Conservation (phyloP, 768 basidiomycete genomes). For the Dioszegia aurantiaca region DNA sequence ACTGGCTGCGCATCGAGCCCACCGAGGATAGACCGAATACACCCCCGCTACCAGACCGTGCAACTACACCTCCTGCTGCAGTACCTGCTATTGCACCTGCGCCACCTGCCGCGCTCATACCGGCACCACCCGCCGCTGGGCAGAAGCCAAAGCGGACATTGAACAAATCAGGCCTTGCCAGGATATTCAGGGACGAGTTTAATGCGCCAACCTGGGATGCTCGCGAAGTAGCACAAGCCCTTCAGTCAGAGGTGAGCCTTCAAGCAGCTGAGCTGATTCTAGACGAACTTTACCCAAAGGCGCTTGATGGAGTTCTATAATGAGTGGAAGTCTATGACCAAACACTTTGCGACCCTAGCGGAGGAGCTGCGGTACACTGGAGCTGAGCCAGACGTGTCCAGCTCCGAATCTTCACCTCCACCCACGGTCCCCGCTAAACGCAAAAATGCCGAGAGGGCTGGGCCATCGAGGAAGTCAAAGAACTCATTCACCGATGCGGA, state of each 20-base stretch:
- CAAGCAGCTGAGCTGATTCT: neutral
- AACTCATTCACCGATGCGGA: slow-evolving; percentile 20
- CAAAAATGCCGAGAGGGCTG: neutral
- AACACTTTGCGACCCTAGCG: neutral
- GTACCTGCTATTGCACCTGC: neutral
- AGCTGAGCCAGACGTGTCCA: neutral
- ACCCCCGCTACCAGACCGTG: no score
- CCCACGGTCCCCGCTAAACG: neutral
- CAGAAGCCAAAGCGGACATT: neutral
- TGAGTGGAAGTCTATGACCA: neutral
- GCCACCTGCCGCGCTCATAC: neutral
- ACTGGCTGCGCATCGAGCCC: neutral
- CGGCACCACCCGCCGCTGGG: neutral
- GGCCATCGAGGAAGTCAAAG: neutral
- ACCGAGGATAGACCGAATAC: neutral
- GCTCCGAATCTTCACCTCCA: neutral
- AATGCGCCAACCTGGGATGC: neutral
- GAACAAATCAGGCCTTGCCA: neutral
- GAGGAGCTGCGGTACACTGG: neutral
- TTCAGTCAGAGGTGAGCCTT: neutral
- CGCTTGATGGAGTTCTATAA: neutral
- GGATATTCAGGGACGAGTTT: slow-evolving; percentile 1
- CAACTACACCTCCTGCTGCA: no score
- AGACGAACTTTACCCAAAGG: slow-evolving; percentile 5
- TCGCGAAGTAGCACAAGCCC: neutral